Conservation (phyloP, 2,329 filamentous ascomycete species). For the Colletotrichum nymphaeae region DNA sequence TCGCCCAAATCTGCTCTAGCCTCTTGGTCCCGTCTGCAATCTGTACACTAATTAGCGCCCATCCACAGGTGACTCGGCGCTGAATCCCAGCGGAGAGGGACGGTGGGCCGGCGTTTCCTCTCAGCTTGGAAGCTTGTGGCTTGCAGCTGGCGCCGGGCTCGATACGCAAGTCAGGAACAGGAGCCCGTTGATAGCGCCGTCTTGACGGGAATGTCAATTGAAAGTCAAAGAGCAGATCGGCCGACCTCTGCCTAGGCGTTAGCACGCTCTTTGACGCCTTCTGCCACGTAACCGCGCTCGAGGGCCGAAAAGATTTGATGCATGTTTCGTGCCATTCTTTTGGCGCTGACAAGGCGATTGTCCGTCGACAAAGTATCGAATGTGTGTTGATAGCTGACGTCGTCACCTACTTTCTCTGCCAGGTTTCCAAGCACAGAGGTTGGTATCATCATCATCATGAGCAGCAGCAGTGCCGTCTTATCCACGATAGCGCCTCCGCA, state of each 20-base stretch:
- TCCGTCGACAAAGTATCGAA: neutral
- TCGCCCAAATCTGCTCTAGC: neutral
- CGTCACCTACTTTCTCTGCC: neutral
- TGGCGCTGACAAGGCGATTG: neutral
- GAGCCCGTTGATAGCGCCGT: slow-evolving; percentile 11
- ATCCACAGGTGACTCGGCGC: neutral
- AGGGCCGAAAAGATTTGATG: neutral
- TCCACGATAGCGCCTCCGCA: neutral
- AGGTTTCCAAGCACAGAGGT: neutral
- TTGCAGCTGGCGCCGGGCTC: neutral
- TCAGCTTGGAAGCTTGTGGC: neutral
- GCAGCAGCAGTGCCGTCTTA: neutral
- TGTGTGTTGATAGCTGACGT: neutral
- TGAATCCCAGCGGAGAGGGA: neutral
- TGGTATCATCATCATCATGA: neutral
- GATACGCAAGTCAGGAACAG: neutral
- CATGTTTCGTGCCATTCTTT: neutral
- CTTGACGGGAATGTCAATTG: slow-evolving; percentile 3
- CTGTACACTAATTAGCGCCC: neutral
- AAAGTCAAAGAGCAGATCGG: neutral
- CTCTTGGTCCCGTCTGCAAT: neutral
- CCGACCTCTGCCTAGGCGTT: neutral
- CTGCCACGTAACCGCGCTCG: neutral
- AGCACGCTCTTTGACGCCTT: neutral
- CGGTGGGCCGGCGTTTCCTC: neutral